A percentile compares a stretch with the other conserved stretches of the same genome.
These are phyloP conservation scores for Exophiala alcalophila DNA, from an alignment of 2,329 filamentous ascomycete species.

Conservation along the genomic window DNA sequence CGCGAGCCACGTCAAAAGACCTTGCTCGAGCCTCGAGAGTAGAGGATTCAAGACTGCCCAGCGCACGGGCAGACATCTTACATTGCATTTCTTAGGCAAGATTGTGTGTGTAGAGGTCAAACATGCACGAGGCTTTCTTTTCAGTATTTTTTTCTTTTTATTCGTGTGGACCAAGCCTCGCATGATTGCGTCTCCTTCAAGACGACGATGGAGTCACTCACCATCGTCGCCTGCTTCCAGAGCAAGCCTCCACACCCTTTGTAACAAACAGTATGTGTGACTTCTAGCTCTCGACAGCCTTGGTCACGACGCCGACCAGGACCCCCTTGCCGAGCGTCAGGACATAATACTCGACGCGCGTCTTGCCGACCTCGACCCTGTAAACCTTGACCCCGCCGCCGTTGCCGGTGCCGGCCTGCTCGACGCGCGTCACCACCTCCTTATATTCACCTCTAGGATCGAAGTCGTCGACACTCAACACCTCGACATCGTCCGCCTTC, in stretches of 20 bases:
- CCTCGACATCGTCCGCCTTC: slow-evolving; percentile 55
- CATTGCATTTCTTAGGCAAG: background rate
- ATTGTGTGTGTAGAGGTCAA: too few species aligned
- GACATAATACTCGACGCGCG: slow-evolving; percentile 68
- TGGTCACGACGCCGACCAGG: slow-evolving; percentile 74
- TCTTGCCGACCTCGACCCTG: slow-evolving; percentile 57
- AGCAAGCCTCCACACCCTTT: too few species aligned
- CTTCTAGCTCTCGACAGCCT: slow-evolving; percentile 67
- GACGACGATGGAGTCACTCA: background rate
- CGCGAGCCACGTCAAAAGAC: too few species aligned
- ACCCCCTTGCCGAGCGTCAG: slow-evolving; percentile 61
- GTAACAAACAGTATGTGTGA: too few species aligned
- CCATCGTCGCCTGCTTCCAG: too few species aligned
- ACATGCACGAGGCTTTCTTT: too few species aligned
- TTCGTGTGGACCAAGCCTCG: too few species aligned
- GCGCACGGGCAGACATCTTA: background rate
- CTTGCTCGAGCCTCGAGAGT: too few species aligned
- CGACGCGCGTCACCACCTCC: slow-evolving; percentile 56
- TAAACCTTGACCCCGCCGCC: slow-evolving; percentile 63
- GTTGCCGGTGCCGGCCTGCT: slow-evolving; percentile 27
- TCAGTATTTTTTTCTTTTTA: too few species aligned
- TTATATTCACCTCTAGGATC: slow-evolving; percentile 69
- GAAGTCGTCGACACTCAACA: slow-evolving; percentile 68
- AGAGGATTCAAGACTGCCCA: too few species aligned
- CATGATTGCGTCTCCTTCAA: too few species aligned